Evolutionary conservation across 169 alveolate genomes (phyloP).

Genomic region (Eimeria acervulina): DNA sequence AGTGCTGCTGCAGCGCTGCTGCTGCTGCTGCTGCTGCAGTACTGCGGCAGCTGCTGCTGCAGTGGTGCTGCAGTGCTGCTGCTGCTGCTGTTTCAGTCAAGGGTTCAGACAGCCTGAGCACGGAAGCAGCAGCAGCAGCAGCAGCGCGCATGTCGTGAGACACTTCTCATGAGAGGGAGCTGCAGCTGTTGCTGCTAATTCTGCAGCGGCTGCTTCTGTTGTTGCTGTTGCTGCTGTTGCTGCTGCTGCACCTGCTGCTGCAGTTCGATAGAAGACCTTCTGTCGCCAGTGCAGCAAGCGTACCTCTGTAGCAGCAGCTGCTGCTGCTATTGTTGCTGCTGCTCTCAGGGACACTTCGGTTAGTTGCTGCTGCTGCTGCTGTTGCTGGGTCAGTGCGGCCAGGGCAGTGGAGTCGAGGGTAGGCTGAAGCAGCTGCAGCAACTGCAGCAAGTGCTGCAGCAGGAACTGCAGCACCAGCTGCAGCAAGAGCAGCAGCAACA

Average conservation of each 20-base stretch:
- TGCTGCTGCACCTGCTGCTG: not conserved
- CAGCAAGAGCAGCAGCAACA: not conserved
- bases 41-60: not conserved
- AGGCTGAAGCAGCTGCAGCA: not conserved
- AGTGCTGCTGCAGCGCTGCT: not conserved
- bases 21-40: not conserved
- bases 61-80: not conserved
- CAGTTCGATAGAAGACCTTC: no score
- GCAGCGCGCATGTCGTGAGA: not conserved
- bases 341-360: not conserved
- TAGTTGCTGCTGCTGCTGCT: not conserved
- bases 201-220: not conserved
- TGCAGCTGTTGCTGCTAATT: slow-evolving; percentile 26
- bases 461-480: not conserved
- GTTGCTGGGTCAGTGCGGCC: not conserved
- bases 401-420: not conserved
- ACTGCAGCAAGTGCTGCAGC: not conserved
- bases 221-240: not conserved
- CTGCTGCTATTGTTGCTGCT: not conserved
- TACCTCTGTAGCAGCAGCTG: not conserved
- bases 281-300: no score
- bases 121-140: slow-evolving; percentile 13
- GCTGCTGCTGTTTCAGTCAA: not conserved
- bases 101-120: not conserved
- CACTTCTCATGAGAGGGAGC: not conserved